Base-by-base conservation (phyloP, 805 yeast species). In the Saccharomycopsis synnaedendra region DNA sequence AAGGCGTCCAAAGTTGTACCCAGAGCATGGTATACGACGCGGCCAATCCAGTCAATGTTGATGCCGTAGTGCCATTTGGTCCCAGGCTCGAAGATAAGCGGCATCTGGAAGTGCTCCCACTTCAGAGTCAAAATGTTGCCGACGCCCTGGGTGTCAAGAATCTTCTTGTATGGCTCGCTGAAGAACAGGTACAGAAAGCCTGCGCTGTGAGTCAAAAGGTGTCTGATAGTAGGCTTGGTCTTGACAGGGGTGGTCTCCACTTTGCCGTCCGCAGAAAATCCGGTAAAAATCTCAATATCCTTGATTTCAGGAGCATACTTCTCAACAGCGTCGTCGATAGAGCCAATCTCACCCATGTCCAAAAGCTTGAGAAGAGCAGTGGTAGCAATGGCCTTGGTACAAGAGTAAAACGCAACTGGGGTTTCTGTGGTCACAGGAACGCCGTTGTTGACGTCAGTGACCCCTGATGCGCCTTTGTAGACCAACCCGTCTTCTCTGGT, bases 141-240 rank as follows among this genome's bases (percentile, higher is more conserved):
- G 5, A 32, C 30, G 28, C 56, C 49, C 7, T 50, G 39, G 35
- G 52, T 37, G 32, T 54, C 51, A 48, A 51, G 42, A 5, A 47
- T 36, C 36, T 55, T 55, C 19, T 42, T 43, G 37, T 60, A 55
- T 5, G 51, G 34, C 3, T 54, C 53, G 48, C 57, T 55, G 55
- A 61, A 61, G 48, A 65, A 63, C 4, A 59, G 48, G 48, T 66
- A 65, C 9, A 60, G 57, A 19, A 66, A 62, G 9, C 70, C 70
- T 8, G 67, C 59, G 4, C 69, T 65, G 47, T 66, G 70, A 11
- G 65, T 62, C 30, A 66, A 48, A 47, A 66, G 55, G 51, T 59
- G 58, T 36, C 58, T 51, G 11, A 63, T 50, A 31, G 69, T 64
- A 40, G 63, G 57, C 36, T 58, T 54, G 27, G 41, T 53, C 29